phyloP scores from a whole-genome alignment of 768 basidiomycete species.

The Botryobasidium botryosum region DNA sequence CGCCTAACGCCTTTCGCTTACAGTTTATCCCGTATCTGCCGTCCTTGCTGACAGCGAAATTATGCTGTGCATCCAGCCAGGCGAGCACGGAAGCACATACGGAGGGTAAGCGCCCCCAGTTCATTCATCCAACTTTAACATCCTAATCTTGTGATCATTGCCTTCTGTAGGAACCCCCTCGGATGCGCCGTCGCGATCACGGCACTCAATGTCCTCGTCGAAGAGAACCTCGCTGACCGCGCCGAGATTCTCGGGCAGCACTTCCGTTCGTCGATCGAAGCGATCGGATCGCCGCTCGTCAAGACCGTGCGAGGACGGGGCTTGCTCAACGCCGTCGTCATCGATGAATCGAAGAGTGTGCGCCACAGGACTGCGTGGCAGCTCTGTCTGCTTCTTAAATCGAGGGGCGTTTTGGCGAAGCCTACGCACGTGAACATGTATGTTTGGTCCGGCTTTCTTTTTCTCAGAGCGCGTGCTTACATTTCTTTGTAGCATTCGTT shows the following conservation, averaged over 20 bases:
- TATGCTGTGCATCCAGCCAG: slow-evolving; percentile 87
- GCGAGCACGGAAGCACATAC: slow-evolving; percentile 93
- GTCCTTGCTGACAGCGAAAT: slow-evolving; percentile 82
- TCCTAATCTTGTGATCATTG: slow-evolving; percentile 2
- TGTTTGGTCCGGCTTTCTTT: slow-evolving; percentile 18
- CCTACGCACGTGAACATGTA: slow-evolving; percentile 92
- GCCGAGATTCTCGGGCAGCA: slow-evolving; percentile 61
- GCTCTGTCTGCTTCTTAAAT: slow-evolving; percentile 82
- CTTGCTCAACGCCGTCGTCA: slow-evolving; percentile 83
- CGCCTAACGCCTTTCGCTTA: neutral
- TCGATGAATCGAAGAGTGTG: slow-evolving; percentile 62
- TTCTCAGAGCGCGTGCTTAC: neutral
- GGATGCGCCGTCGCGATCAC: slow-evolving; percentile 94
- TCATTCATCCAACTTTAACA: neutral
- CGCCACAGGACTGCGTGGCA: slow-evolving; percentile 89
- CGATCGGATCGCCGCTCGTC: slow-evolving; percentile 52
- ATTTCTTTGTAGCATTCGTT: slow-evolving; percentile 52
- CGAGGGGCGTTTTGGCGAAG: slow-evolving; percentile 82
- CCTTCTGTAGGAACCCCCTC: slow-evolving; percentile 56
- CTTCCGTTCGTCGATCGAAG: slow-evolving; percentile 51
- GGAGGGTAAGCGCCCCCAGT: slow-evolving; percentile 49
- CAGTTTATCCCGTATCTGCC: slow-evolving; percentile 92
- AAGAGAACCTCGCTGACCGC: slow-evolving; percentile 71
- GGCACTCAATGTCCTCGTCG: slow-evolving; percentile 76
- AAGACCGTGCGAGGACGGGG: slow-evolving; percentile 72